These are phyloP conservation scores for Thermothielavioides terrestris DNA, from an alignment of 495 filamentous ascomycete genomes.

Conservation along the genomic window DNA sequence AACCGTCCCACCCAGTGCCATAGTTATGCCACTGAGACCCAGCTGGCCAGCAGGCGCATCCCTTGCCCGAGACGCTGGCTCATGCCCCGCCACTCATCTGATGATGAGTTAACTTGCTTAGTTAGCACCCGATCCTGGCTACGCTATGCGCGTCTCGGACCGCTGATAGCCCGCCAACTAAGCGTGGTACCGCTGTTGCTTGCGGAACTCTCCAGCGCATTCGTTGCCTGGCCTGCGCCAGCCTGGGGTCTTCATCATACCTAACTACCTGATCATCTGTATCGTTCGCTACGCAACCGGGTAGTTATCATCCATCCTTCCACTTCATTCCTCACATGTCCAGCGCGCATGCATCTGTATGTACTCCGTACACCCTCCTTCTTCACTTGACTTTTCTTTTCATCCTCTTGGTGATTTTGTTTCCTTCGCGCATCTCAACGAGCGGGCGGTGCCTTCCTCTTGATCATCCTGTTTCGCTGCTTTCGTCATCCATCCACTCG, in stretches of 20 bases:
- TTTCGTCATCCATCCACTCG: constrained; percentile 3
- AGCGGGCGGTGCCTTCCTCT: constrained; percentile 7
- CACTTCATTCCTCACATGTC: not conserved
- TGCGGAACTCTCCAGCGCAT: not conserved
- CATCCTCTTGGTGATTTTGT: not conserved
- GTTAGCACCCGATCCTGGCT: not conserved
- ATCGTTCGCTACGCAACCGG: no score
- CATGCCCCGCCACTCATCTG: constrained; percentile 4
- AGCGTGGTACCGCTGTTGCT: not conserved
- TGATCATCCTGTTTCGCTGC: not conserved
- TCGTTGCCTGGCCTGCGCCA: no score
- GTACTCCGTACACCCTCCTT: no score
- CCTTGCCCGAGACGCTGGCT: not conserved
- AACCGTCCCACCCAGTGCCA: not conserved
- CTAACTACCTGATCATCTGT: no score
- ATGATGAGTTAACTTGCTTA: no score
- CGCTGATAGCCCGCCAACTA: not conserved
- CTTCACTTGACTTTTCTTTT: no score
- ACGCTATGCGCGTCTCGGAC: not conserved
- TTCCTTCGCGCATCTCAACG: constrained; percentile 1
- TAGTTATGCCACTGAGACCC: not conserved
- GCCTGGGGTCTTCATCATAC: no score
- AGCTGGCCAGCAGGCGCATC: no score
- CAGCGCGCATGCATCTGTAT: not conserved
- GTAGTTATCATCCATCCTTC: not conserved